Evolutionary conservation across 23 red algal species (phyloP), one percentile per base, ranked within the genome.

Genomic region (Gracilaria caudata): DNA sequence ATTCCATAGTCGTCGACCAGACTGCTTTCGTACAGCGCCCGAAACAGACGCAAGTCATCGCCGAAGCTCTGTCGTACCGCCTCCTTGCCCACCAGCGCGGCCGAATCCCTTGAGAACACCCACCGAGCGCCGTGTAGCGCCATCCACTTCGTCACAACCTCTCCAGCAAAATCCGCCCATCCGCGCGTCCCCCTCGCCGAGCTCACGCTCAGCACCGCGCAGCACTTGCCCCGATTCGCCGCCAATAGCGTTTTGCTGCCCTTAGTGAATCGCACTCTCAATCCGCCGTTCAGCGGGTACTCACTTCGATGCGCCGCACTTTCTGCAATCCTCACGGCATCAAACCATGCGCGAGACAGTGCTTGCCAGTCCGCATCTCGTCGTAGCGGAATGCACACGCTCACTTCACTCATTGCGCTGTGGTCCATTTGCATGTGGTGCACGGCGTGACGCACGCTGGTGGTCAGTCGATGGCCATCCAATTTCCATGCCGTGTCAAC

Each of bases 1-100:
- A 86, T 86, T 3, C 82, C 82, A 45, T 86, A 86, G 66, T 86
- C 82, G 60, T 86, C 82, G 23, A 45, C 82, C 0, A 25, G 28
- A 13, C 59, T 49, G 25, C 45, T 44, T 19, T 73, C 12, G 44
- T 66, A 66, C 64, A 73, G 28, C 44, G 49, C 44, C 5, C 57
- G 36, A 33, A 86, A 86, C 43, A 41, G 26, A 17, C 43, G 11
- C 51, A 86, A 7, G 7, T 57, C 44, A 37, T 74, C 65, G 34
- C 82, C 63, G 13, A 76, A 25, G 34, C 34, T 33, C 1, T 23
- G 14, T 29, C 64, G 33, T 21, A 21, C 40, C 34, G 14, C 61
- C 13, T 33, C 68, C 46, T 34, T 58, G 34, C 19, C n/a, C n/a
- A 70, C 21, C 23, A 86, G 14, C 64, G 28, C 37, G 10, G 66